Evolutionary conservation across 1,139 yeast species (phyloP).

Genomic region (Candida pseudocylindracea): DNA sequence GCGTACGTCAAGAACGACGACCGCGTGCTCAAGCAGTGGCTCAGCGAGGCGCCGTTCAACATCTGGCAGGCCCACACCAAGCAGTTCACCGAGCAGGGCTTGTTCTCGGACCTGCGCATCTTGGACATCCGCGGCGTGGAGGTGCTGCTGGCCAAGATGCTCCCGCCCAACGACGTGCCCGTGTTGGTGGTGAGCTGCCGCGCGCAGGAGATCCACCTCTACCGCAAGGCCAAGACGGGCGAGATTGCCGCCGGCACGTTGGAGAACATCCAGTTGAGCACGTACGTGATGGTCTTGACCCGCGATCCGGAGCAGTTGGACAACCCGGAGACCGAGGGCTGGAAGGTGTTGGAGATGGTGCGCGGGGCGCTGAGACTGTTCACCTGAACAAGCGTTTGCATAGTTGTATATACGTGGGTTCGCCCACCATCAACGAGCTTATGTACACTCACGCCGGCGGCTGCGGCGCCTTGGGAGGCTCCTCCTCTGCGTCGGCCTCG

Average conservation of each 20-base stretch:
- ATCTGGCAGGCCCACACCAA: constrained; percentile 91
- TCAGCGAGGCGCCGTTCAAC: constrained; percentile 90
- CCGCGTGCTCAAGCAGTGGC: constrained; percentile 66
- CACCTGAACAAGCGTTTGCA: constrained; percentile 17
- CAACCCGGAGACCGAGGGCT: constrained; percentile 83
- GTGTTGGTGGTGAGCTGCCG: constrained; percentile 88
- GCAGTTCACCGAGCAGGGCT: constrained; percentile 78
- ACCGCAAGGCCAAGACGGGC: constrained; percentile 76
- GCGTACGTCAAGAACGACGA: constrained; percentile 91
- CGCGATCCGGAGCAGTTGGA: constrained; percentile 84
- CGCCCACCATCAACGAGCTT: too few relatives aligned
- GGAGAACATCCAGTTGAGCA: constrained; percentile 77
- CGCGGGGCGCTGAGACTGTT: constrained; percentile 85
- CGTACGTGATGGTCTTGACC: constrained; percentile 91
- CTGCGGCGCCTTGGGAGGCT: too few relatives aligned
- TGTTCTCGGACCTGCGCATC: constrained; percentile 79
- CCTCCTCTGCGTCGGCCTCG: constrained; percentile 47
- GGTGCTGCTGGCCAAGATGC: constrained; percentile 66
- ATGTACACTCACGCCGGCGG: too few relatives aligned
- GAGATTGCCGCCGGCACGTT: constrained; percentile 94
- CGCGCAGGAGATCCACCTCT: constrained; percentile 88
- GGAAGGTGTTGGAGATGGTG: constrained; percentile 91
- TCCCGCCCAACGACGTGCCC: constrained; percentile 86
- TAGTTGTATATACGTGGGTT: too few relatives aligned
- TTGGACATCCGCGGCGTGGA: constrained; percentile 93